A percentile compares a stretch with the other conserved stretches of the same genome.
phyloP scores from a whole-genome alignment of 1,139 yeast genomes.

The Nakaseomyces delphensis region DNA sequence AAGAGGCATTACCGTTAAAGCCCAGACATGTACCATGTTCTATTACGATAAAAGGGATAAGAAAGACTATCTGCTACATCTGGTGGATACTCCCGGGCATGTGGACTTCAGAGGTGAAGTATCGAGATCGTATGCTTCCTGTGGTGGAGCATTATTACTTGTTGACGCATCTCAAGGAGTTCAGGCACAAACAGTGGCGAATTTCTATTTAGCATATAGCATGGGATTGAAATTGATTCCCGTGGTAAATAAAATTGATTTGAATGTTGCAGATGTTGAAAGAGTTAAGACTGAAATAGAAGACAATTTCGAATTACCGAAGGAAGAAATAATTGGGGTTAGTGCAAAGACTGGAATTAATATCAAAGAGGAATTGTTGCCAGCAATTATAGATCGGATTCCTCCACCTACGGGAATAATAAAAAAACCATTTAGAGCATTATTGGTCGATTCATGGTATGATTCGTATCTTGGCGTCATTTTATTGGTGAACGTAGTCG shows the following conservation, averaged over 20 bases:
- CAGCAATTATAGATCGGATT: conserved; percentile 67
- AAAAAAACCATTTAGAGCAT: conserved; percentile 55
- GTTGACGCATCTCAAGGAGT: conserved; percentile 97
- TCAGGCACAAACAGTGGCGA: conserved; percentile 96
- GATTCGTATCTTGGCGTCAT: conserved; percentile 93
- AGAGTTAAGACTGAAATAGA: conserved; percentile 77
- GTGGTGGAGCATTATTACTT: conserved; percentile 84
- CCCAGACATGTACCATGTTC: conserved; percentile 93
- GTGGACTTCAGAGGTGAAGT: conserved; percentile 95
- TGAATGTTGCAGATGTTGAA: conserved; percentile 73
- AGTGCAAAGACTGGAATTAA: conserved; percentile 89
- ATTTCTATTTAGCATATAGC: conserved; percentile 81
- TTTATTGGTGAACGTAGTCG: conserved; percentile 72
- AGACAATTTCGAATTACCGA: conserved; percentile 68
- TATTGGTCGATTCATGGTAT: conserved; percentile 94
- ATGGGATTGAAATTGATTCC: conserved; percentile 78
- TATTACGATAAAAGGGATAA: conserved; percentile 50
- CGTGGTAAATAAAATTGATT: conserved; percentile 83
- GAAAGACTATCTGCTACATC: conserved; percentile 71
- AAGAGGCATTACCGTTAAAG: conserved; percentile 93
- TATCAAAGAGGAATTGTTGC: conserved; percentile 58
- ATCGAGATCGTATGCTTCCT: conserved; percentile 85
- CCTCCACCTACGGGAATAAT: conserved; percentile 61
- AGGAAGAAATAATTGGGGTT: conserved; percentile 70
- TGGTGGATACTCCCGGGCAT: conserved; percentile 97